phyloP scores from a whole-genome alignment of 495 filamentous ascomycete species.

The Endocarpon pusillum region DNA sequence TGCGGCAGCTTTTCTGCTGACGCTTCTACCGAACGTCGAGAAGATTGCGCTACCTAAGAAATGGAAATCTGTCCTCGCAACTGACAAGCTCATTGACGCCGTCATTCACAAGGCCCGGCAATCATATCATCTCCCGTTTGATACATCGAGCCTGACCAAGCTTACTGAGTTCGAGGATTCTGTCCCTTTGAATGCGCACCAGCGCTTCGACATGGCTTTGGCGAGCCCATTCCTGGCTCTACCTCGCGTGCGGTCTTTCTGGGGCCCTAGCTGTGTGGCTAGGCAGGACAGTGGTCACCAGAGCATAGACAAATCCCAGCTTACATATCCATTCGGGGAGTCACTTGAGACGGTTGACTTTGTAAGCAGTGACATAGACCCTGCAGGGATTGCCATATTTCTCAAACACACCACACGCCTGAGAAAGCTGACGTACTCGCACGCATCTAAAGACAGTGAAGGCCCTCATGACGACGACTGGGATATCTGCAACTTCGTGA shows the following conservation, averaged over 20 bases:
- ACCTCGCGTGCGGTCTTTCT: conserved; percentile 14
- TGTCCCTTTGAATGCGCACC: conserved; percentile 4
- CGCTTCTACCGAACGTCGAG: conserved; percentile 20
- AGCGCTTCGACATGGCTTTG: conserved; percentile 12
- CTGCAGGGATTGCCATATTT: conserved; percentile 18
- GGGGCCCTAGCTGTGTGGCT: conserved; percentile 11
- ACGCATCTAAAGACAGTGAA: conserved; percentile 10
- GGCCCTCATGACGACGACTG: conserved; percentile 11
- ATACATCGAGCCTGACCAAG: conserved; percentile 11
- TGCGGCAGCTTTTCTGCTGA: conserved; percentile 19
- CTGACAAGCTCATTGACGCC: conserved; percentile 14
- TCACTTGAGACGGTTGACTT: conserved; percentile 14
- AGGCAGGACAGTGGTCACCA: conserved; percentile 5
- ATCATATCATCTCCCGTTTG: not conserved
- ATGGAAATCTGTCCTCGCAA: conserved; percentile 12
- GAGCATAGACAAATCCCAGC: conserved; percentile 2
- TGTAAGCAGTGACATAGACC: conserved; percentile 15
- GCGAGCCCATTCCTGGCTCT: conserved; percentile 15
- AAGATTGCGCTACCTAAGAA: conserved; percentile 11
- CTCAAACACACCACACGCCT: conserved; percentile 18
- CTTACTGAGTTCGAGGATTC: conserved; percentile 12
- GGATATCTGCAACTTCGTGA: conserved; percentile 21
- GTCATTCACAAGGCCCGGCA: conserved; percentile 12
- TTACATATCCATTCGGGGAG: conserved; percentile 9
- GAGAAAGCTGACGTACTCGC: conserved; percentile 16